A percentile compares a stretch with the other conserved stretches of the same genome.
Conservation (phyloP, 352 stramenopile species). For the Phytophthora parvispora region DNA sequence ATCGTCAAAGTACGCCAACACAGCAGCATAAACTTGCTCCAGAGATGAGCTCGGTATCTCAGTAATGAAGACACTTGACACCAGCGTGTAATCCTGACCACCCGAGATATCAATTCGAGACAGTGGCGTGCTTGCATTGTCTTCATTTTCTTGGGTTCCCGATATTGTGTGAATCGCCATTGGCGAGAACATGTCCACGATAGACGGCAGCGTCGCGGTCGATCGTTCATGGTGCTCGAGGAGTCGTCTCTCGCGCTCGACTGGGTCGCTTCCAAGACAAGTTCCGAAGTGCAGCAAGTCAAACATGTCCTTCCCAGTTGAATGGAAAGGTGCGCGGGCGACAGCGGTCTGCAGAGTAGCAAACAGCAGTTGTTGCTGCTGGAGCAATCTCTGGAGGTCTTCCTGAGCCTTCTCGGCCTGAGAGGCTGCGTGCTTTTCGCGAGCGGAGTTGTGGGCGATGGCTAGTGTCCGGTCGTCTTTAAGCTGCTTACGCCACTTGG, state of each 20-base stretch:
- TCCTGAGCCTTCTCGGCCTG: not conserved
- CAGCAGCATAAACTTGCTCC: constrained; percentile 16
- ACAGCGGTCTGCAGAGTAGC: constrained; percentile 29
- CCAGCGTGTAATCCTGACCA: constrained; percentile 10
- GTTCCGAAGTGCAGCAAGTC: constrained; percentile 29
- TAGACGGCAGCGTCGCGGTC: constrained; percentile 8
- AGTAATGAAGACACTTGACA: constrained; percentile 28
- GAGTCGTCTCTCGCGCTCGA: constrained; percentile 10
- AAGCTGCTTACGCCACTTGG: constrained; percentile 15
- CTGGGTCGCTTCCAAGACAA: not conserved
- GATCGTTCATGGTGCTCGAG: constrained; percentile 17
- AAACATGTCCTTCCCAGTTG: constrained; percentile 16
- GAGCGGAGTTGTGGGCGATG: constrained; percentile 5
- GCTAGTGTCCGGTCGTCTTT: constrained; percentile 9
- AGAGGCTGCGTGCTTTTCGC: constrained; percentile 12
- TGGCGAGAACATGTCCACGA: constrained; percentile 13
- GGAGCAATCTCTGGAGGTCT: constrained; percentile 15
- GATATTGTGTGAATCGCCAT: constrained; percentile 15
- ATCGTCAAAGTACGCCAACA: constrained; percentile 10
- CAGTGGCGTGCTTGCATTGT: not conserved
- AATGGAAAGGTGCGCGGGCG: constrained; percentile 18
- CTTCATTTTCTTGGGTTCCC: not conserved
- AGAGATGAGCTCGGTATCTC: constrained; percentile 31
- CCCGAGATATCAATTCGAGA: constrained; percentile 16
- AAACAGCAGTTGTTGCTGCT: constrained; percentile 29